phyloP scores from a whole-genome alignment of 1,139 yeast genomes.

The Protomyces gravidus region DNA sequence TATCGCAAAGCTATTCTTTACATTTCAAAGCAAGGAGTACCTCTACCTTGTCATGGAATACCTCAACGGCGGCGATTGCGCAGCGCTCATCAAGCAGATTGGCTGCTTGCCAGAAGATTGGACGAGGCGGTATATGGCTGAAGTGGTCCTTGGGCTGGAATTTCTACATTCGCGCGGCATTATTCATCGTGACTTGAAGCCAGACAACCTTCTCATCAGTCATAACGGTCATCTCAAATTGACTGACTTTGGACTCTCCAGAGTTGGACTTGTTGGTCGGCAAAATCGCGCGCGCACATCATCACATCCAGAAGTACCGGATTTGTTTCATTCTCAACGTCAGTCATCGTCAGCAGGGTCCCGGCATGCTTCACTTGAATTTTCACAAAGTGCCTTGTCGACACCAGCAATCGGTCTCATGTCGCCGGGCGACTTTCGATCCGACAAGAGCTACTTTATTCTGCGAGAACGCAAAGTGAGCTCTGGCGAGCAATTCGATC shows the following conservation, averaged over 20 bases:
- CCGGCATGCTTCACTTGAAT: conserved; percentile 30
- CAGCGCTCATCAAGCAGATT: conserved; percentile 73
- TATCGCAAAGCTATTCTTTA: conserved; percentile 82
- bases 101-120: conserved; percentile 76
- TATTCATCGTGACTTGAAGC: conserved; percentile 85
- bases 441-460: conserved; percentile 19
- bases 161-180: conserved; percentile 85
- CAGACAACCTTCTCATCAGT: conserved; percentile 87
- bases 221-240: conserved; percentile 80
- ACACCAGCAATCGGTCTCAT: conserved; percentile 31
- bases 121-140: conserved; percentile 84
- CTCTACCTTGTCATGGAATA: conserved; percentile 94
- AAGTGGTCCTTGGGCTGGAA: conserved; percentile 82
- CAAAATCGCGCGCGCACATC: conserved; percentile 50
- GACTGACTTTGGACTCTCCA: conserved; percentile 89
- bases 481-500: not conserved
- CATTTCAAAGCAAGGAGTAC: conserved; percentile 85
- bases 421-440: conserved; percentile 8
- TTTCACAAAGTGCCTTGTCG: conserved; percentile 28
- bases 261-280: conserved; percentile 84
- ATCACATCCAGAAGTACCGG: conserved; percentile 21
- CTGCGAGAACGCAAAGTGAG: conserved; percentile 16
- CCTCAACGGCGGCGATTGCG: conserved; percentile 92
- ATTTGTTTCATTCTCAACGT: conserved; percentile 9
- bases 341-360: conserved; percentile 1